Conservation (phyloP, 345 rosid genomes). For the Camelina hispida region DNA sequence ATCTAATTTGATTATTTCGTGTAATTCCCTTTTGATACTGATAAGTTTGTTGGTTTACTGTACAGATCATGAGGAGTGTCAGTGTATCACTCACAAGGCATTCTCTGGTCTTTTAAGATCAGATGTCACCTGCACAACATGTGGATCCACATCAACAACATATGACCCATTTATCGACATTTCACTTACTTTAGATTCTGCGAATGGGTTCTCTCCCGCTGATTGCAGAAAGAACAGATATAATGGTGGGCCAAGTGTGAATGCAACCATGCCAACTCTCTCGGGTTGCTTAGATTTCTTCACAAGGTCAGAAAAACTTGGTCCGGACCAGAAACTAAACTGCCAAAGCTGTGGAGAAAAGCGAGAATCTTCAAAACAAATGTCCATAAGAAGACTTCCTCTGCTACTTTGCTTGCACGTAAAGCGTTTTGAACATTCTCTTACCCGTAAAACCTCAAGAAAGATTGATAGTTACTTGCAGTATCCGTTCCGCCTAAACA, state of each 20-base stretch:
- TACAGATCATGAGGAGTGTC: constrained; percentile 79
- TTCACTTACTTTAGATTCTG: constrained; percentile 75
- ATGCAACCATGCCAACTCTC: constrained; percentile 57
- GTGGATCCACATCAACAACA: constrained; percentile 91
- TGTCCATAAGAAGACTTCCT: constrained; percentile 89
- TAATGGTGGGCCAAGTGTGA: constrained; percentile 43
- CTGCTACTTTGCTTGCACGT: constrained; percentile 82
- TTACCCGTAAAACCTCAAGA: constrained; percentile 62
- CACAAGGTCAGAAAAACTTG: constrained; percentile 82
- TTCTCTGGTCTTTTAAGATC: constrained; percentile 93
- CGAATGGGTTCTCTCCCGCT: constrained; percentile 39
- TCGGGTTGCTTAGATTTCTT: constrained; percentile 82
- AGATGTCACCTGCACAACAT: constrained; percentile 81
- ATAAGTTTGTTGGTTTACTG: constrained; percentile 34
- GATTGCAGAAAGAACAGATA: constrained; percentile 39
- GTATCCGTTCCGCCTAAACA: constrained; percentile 81
- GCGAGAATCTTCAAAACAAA: constrained; percentile 82
- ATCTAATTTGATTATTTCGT: constrained; percentile 2
- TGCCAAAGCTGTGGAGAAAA: constrained; percentile 83
- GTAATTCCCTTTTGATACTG: not conserved
- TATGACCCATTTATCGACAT: constrained; percentile 92
- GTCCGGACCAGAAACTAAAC: constrained; percentile 84
- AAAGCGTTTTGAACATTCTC: constrained; percentile 88
- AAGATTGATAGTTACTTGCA: constrained; percentile 82
- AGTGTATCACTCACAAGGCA: constrained; percentile 83